Base-by-base conservation (phyloP, 495 filamentous ascomycete genomes). In the Clohesyomyces aquaticus region DNA sequence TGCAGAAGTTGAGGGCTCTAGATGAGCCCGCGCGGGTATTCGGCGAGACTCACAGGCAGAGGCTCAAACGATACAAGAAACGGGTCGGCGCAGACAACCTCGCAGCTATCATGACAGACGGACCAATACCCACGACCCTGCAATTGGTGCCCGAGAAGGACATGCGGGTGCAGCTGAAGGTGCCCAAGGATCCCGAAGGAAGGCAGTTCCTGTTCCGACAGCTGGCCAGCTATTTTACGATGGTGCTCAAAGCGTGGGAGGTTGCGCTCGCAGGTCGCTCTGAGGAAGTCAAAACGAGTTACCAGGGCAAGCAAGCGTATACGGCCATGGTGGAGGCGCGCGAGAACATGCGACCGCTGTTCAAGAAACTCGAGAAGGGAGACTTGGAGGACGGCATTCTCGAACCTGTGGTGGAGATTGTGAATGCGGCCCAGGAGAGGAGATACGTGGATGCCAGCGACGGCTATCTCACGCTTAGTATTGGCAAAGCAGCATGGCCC, bases 401-500 rank as follows among this genome's bases (percentile, higher is more conserved):
- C 18, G 85, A 87, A 63, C 90, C 93, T 11, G 81, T 98, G 10
- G 85, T 93, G n/a, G 93, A 97, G 77, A 98, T 98, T 67, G 92
- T 96, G 16, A 79, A 86, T 64, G 91, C 92, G 22, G 91, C 91
- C 4, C 94, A 98, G 79, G 87, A 90, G 71, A 79, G 89, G 56
- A 81, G 90, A 69, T 98, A 98, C 73, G 95, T 98, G 35, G 91
- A 96, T 76, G 94, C 94, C 21, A 98, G 97, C 71, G 93, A 98
- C 73, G 91, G 91, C 1, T 98, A 98, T 73, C 76, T 98, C 51
- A 80, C 90, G 32, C 76, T 98, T 59, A 96, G 91, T 76, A 98
- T 98, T 74, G 94, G 94, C 55, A 98, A 98, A 82, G 95, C 94
- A 75, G 94, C 94, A 22, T 98, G 94, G 94, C 94, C 94, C 26